A percentile compares a stretch with the other conserved stretches of the same genome.
These are phyloP conservation scores for Ascochyta koolunga DNA, from an alignment of 2,329 filamentous ascomycete genomes.

Conservation along the genomic window DNA sequence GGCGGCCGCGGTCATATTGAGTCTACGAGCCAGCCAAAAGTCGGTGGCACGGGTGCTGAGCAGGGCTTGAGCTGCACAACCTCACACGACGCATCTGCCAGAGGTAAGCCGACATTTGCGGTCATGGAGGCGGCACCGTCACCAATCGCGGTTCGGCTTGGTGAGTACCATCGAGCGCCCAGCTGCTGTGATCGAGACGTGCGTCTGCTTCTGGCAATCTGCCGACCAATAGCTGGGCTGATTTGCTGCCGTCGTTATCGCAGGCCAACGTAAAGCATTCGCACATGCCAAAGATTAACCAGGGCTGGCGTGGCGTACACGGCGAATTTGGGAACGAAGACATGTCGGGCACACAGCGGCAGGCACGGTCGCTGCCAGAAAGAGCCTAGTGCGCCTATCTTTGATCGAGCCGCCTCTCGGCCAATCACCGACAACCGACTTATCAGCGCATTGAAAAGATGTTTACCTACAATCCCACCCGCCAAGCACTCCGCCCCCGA, in stretches of 20 bases:
- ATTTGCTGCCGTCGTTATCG: slow-evolving; percentile 7
- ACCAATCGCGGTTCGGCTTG: not conserved
- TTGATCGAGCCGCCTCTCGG: not conserved
- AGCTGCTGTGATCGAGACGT: slow-evolving; percentile 11
- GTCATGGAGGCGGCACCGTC: not conserved
- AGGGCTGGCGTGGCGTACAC: slow-evolving; percentile 15
- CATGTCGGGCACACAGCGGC: slow-evolving; percentile 9
- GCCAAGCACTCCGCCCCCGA: slow-evolving; percentile 38
- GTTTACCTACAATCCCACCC: slow-evolving; percentile 24
- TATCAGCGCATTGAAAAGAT: slow-evolving; percentile 21
- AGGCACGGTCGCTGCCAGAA: slow-evolving; percentile 10
- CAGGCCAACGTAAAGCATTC: slow-evolving; percentile 15
- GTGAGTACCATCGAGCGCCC: slow-evolving; percentile 1
- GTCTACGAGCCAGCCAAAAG: no score
- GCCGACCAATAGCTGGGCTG: slow-evolving; percentile 3
- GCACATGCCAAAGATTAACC: slow-evolving; percentile 10
- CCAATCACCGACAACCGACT: slow-evolving; percentile 19
- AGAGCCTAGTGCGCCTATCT: slow-evolving; percentile 9
- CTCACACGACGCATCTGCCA: slow-evolving; percentile 1
- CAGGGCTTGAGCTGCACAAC: slow-evolving; percentile 2
- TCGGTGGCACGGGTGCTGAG: not conserved
- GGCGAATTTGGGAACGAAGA: slow-evolving; percentile 2
- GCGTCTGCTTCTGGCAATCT: slow-evolving; percentile 6
- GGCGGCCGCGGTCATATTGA: not conserved
- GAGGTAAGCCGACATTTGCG: not conserved